phyloP scores from a whole-genome alignment of 2,329 filamentous ascomycete species.

The Teratosphaeria pseudoeucalypti region DNA sequence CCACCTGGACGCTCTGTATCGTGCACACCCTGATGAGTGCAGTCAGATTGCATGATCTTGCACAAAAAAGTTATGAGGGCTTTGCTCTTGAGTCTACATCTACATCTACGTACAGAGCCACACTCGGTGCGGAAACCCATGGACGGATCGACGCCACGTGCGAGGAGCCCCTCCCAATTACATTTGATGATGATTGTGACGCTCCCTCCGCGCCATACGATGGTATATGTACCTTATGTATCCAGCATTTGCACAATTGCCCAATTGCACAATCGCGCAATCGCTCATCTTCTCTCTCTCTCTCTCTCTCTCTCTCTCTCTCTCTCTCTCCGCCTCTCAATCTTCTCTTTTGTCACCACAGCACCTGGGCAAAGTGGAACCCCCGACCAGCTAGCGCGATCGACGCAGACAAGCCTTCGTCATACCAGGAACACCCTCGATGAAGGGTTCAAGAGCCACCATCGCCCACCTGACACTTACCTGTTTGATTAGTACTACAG shows the following conservation, averaged over 20 bases:
- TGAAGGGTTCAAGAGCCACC: not conserved
- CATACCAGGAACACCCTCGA: not conserved
- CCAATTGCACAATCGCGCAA: not conserved
- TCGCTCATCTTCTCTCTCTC: too few species aligned
- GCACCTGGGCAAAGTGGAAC: not conserved
- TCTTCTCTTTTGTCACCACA: not conserved
- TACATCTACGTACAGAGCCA: not conserved
- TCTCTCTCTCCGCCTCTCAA: not conserved
- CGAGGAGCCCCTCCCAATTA: not conserved
- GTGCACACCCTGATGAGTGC: too few species aligned
- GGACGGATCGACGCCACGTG: not conserved
- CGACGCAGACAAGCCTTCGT: not conserved
- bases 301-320: too few species aligned
- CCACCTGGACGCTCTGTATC: too few species aligned
- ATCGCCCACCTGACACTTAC: not conserved
- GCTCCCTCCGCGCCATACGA: too few species aligned
- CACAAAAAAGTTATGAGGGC: not conserved
- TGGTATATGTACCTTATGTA: too few species aligned
- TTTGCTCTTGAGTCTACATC: not conserved
- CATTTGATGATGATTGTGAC: not conserved
- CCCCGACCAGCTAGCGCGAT: not conserved
- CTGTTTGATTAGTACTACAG: too few species aligned
- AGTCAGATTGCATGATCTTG: not conserved
- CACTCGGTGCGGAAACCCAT: not conserved
- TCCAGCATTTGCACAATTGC: not conserved